Conservation (phyloP, 257 asterid species). For the Solanum microdontum region DNA sequence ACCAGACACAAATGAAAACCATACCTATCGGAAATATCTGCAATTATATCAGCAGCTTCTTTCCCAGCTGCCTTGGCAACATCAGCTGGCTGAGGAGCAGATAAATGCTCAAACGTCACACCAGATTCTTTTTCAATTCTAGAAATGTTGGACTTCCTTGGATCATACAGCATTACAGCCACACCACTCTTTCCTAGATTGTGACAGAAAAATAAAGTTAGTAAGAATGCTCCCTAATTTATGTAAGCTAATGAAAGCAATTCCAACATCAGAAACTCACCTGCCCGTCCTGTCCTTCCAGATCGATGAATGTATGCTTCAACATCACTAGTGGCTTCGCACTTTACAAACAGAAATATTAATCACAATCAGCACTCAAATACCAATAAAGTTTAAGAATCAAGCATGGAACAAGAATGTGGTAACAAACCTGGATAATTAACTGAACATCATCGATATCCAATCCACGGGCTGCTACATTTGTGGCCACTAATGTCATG, state of each 20-base stretch:
- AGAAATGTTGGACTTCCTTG: constrained; percentile 68
- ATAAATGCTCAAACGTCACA: constrained; percentile 72
- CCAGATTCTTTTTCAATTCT: constrained; percentile 94
- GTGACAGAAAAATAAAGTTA: neutral
- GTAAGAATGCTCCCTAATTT: neutral
- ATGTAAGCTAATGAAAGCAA: neutral
- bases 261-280: constrained; percentile 22
- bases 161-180: constrained; percentile 95
- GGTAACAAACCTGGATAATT: constrained; percentile 71
- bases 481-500: constrained; percentile 78
- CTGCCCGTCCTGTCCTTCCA: constrained; percentile 99
- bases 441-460: constrained; percentile 94
- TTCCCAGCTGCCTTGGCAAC: constrained; percentile 81
- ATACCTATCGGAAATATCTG: constrained; percentile 72
- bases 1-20: neutral
- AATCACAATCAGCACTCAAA: constrained; percentile 1
- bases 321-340: constrained; percentile 96
- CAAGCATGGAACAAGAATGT: neutral
- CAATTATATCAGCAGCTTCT: constrained; percentile 67
- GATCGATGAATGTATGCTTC: constrained; percentile 98
- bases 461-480: constrained; percentile 96
- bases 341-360: constrained; percentile 26
- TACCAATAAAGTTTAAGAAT: neutral
- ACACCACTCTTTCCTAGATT: constrained; percentile 76
- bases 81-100: constrained; percentile 98